phyloP scores from a whole-genome alignment of 2,329 filamentous ascomycete genomes.

The Ascochyta koolunga region DNA sequence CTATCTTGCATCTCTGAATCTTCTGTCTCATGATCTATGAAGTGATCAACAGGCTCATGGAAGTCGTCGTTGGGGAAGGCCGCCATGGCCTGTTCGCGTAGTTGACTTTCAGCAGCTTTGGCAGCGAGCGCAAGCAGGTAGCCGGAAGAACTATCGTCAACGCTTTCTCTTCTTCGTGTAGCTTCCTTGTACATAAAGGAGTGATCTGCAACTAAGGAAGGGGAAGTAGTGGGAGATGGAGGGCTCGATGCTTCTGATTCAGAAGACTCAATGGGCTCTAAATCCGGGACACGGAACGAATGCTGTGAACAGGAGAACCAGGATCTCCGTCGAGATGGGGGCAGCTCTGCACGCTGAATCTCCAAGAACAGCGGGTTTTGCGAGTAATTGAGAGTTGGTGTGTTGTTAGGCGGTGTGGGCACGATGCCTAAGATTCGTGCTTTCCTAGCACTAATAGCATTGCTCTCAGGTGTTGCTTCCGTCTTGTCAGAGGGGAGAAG shows the following conservation, averaged over 20 bases:
- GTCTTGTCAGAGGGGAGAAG: conserved; percentile 72
- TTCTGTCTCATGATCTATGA: conserved; percentile 65
- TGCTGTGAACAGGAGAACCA: conserved; percentile 52
- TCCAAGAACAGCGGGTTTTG: conserved; percentile 46
- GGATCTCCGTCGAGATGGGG: conserved; percentile 39
- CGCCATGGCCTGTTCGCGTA: conserved; percentile 77
- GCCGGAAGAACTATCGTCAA: conserved; percentile 76
- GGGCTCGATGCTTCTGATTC: conserved; percentile 58
- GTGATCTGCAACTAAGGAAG: conserved; percentile 55
- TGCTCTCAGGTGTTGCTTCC: conserved; percentile 65
- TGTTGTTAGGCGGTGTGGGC: conserved; percentile 53
- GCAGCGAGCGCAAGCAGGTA: conserved; percentile 82
- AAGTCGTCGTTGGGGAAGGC: conserved; percentile 75
- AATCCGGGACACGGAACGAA: conserved; percentile 66
- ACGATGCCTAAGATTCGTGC: conserved; percentile 52
- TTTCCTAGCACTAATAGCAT: conserved; percentile 31
- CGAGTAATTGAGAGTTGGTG: conserved; percentile 37
- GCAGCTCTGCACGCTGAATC: conserved; percentile 44
- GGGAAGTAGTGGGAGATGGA: conserved; percentile 55
- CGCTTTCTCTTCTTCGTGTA: conserved; percentile 66
- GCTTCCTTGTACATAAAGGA: conserved; percentile 58
- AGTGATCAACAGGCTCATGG: conserved; percentile 74
- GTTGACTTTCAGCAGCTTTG: conserved; percentile 77
- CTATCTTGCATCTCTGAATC: conserved; percentile 46
- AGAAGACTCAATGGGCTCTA: conserved; percentile 67